A percentile compares a stretch with the other conserved stretches of the same genome.
Evolutionary conservation across 2,329 filamentous ascomycete species (phyloP).

Genomic region (Botryotinia calthae): DNA sequence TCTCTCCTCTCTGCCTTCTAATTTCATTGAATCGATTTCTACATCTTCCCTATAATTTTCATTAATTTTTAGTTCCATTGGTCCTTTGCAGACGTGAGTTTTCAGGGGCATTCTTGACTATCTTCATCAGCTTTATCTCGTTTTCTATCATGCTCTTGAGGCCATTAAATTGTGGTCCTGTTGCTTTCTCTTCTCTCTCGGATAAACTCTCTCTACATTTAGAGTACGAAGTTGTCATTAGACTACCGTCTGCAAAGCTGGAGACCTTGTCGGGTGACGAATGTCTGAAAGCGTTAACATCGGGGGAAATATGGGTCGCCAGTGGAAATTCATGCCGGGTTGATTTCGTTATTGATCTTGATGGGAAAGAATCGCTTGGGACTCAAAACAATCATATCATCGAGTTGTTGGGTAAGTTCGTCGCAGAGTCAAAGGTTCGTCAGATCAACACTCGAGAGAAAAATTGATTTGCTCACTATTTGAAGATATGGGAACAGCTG

Average conservation of each 20-base stretch:
- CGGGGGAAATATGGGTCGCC: slow-evolving; percentile 31
- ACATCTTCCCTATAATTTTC: no score
- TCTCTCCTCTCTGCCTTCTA: background rate
- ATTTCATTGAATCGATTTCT: background rate
- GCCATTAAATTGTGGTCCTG: slow-evolving; percentile 23
- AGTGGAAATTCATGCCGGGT: slow-evolving; percentile 28
- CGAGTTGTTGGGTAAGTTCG: slow-evolving; percentile 24
- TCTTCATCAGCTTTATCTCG: background rate
- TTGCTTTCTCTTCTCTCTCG: slow-evolving; percentile 22
- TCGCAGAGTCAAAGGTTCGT: slow-evolving; percentile 30
- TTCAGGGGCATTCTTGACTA: background rate
- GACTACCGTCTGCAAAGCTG: slow-evolving; percentile 11
- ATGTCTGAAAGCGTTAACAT: slow-evolving; percentile 26
- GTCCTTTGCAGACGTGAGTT: background rate
- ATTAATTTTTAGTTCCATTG: background rate
- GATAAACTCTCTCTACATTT: slow-evolving; percentile 26
- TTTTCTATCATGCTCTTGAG: slow-evolving; percentile 26
- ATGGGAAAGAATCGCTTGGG: slow-evolving; percentile 20
- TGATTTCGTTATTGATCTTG: slow-evolving; percentile 26
- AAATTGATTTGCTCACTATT: slow-evolving; percentile 18
- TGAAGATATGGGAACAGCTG: slow-evolving; percentile 34
- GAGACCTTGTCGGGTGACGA: slow-evolving; percentile 1
- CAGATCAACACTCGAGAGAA: background rate
- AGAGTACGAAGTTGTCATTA: slow-evolving; percentile 20
- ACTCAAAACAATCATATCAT: slow-evolving; percentile 10